phyloP scores from a whole-genome alignment of 805 yeast species.

The Saturnispora sekii region DNA sequence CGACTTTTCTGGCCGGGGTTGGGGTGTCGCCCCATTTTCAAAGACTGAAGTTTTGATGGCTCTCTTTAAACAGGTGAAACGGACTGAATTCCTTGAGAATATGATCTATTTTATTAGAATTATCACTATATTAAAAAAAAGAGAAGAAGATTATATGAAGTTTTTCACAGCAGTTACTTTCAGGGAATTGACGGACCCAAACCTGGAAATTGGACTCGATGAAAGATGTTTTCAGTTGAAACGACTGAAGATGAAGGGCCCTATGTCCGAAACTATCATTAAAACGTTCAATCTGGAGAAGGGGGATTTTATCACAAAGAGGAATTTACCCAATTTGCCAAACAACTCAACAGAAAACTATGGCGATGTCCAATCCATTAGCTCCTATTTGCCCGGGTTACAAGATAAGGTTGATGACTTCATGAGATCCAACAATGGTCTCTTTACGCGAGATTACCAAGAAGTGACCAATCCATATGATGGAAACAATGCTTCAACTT shows the following conservation, averaged over 20 bases:
- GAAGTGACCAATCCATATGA: neutral
- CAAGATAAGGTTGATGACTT: constrained; percentile 7
- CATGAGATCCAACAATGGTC: constrained; percentile 1
- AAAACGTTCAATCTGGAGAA: constrained; percentile 4
- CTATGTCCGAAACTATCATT: constrained; percentile 2
- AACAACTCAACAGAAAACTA: neutral
- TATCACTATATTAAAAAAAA: constrained; percentile 3
- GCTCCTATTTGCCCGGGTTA: constrained; percentile 1
- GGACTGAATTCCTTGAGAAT: neutral
- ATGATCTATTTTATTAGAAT: constrained; percentile 8
- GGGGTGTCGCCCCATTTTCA: neutral
- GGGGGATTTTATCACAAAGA: constrained; percentile 6
- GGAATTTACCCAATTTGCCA: constrained; percentile 7
- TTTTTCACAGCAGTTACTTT: neutral
- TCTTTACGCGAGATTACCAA: constrained; percentile 5
- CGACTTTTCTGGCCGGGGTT: constrained; percentile 7
- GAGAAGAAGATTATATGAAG: neutral
- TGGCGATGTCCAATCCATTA: neutral
- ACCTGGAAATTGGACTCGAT: neutral
- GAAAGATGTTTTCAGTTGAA: constrained; percentile 4
- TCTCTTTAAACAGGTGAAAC: constrained; percentile 1
- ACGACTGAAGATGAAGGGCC: neutral
- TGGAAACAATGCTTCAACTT: neutral
- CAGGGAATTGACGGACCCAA: constrained; percentile 4
- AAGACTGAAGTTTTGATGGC: neutral